phyloP scores from a whole-genome alignment of 2,329 filamentous ascomycete genomes.

The Calonectria naviculata region DNA sequence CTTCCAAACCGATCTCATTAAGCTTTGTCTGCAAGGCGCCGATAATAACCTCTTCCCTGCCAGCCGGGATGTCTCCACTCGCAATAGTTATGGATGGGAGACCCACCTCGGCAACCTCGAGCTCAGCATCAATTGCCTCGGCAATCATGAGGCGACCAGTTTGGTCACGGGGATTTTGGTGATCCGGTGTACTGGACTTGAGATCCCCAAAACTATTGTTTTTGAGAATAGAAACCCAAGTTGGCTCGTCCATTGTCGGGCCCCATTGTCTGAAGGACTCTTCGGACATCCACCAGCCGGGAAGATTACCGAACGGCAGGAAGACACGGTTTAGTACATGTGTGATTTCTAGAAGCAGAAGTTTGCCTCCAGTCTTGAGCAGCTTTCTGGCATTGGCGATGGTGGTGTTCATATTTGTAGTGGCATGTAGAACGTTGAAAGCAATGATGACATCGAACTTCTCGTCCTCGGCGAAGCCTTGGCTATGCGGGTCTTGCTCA shows the following conservation, averaged over 20 bases:
- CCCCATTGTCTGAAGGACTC: slow-evolving; percentile 5
- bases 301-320: slow-evolving; percentile 4
- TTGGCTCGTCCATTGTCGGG: slow-evolving; percentile 1
- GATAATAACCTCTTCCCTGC: not conserved
- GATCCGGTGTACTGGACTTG: not conserved
- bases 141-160: not conserved
- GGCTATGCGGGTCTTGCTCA: not conserved
- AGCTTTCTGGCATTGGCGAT: not conserved
- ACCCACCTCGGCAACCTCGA: not conserved
- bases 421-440: slow-evolving; percentile 12
- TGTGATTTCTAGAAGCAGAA: not conserved
- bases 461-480: slow-evolving; percentile 12
- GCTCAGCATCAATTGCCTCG: not conserved
- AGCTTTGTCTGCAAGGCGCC: not conserved
- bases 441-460: slow-evolving; percentile 11
- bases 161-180: not conserved
- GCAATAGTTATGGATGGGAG: not conserved
- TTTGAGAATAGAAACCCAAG: not conserved
- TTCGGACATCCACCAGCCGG: slow-evolving; percentile 20
- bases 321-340: slow-evolving; percentile 3
- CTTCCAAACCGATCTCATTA: not conserved
- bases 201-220: not conserved
- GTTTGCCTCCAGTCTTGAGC: slow-evolving; percentile 8
- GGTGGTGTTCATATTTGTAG: slow-evolving; percentile 1
- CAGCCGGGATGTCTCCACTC: not conserved